phyloP scores from a whole-genome alignment of 805 yeast species.

The Teunomyces funiuensis region DNA sequence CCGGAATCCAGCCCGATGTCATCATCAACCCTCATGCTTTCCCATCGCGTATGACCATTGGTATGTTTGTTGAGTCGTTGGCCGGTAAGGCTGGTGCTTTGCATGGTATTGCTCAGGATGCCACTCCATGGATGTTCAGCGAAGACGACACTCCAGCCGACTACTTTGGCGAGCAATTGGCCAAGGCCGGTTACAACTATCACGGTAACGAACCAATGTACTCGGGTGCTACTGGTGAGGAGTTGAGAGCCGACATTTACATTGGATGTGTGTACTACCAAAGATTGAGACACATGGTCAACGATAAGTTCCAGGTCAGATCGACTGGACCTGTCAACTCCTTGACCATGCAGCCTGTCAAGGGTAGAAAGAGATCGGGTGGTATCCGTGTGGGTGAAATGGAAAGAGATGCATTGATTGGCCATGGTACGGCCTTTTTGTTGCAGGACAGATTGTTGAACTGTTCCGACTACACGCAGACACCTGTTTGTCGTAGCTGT shows the following conservation, averaged over 20 bases:
- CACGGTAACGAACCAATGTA: slow-evolving; percentile 99
- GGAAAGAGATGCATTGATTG: slow-evolving; percentile 99
- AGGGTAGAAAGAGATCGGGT: slow-evolving; percentile 97
- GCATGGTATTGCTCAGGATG: slow-evolving; percentile 96
- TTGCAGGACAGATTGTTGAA: slow-evolving; percentile 92
- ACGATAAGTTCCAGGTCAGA: slow-evolving; percentile 98
- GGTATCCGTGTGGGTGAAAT: slow-evolving; percentile 99
- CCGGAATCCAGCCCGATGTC: slow-evolving; percentile 96
- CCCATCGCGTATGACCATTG: slow-evolving; percentile 99
- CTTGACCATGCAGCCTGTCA: slow-evolving; percentile 98
- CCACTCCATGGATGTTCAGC: slow-evolving; percentile 93
- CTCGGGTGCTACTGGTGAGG: slow-evolving; percentile 98
- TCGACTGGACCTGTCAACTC: slow-evolving; percentile 98
- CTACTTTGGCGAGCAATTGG: slow-evolving; percentile 91
- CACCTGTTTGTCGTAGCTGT: slow-evolving; percentile 86
- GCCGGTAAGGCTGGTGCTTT: slow-evolving; percentile 99
- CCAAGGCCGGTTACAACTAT: slow-evolving; percentile 87
- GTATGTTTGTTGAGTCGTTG: slow-evolving; percentile 97
- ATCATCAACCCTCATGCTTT: slow-evolving; percentile 98
- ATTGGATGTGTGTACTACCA: slow-evolving; percentile 97
- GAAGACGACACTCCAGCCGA: slow-evolving; percentile 96
- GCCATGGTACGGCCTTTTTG: slow-evolving; percentile 95
- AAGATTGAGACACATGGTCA: slow-evolving; percentile 98
- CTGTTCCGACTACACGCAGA: slow-evolving; percentile 93
- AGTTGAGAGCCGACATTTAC: slow-evolving; percentile 91